Percentiles rank a stretch among this genome's conserved stretches.
Evolutionary conservation across 805 yeast genomes (phyloP).

Genomic region (Wickerhamomyces queroliae): DNA sequence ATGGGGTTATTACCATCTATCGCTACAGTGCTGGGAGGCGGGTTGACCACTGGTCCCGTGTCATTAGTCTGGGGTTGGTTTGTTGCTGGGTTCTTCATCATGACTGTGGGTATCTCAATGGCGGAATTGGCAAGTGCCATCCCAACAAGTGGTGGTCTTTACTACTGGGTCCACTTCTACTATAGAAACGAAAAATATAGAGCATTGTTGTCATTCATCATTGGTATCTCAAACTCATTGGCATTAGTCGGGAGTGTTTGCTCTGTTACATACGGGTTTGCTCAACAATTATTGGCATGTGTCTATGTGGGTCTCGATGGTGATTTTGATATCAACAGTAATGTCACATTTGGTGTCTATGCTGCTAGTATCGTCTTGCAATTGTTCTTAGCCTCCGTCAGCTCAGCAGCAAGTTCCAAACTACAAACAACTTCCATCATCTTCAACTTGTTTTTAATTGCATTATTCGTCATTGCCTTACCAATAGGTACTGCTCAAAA

Average conservation of each 20-base stretch:
- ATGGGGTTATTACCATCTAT: constrained; percentile 62
- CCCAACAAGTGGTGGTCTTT: constrained; percentile 71
- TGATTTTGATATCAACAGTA: constrained; percentile 46
- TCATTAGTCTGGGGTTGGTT: constrained; percentile 65
- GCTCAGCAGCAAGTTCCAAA: constrained; percentile 46
- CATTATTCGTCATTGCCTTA: constrained; percentile 48
- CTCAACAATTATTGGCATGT: constrained; percentile 46
- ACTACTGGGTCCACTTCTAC: constrained; percentile 54
- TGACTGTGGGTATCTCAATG: constrained; percentile 51
- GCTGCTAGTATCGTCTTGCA: constrained; percentile 50
- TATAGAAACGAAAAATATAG: constrained; percentile 48
- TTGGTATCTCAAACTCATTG: constrained; percentile 58
- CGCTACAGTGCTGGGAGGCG: constrained; percentile 44
- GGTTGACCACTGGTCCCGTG: constrained; percentile 52
- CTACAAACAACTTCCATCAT: constrained; percentile 51
- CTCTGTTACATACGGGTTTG: constrained; percentile 60
- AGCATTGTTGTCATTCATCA: constrained; percentile 46
- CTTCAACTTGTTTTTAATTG: constrained; percentile 43
- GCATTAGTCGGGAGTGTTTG: constrained; percentile 59
- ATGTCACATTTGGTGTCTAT: constrained; percentile 54
- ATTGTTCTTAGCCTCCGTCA: constrained; percentile 41
- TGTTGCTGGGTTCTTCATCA: constrained; percentile 44
- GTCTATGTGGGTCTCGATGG: constrained; percentile 36
- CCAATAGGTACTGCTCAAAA: constrained; percentile 43
- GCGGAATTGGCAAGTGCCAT: constrained; percentile 55